Evolutionary conservation across 1,284 basidiomycete species (phyloP).

Genomic region (Inonotus hispidus): DNA sequence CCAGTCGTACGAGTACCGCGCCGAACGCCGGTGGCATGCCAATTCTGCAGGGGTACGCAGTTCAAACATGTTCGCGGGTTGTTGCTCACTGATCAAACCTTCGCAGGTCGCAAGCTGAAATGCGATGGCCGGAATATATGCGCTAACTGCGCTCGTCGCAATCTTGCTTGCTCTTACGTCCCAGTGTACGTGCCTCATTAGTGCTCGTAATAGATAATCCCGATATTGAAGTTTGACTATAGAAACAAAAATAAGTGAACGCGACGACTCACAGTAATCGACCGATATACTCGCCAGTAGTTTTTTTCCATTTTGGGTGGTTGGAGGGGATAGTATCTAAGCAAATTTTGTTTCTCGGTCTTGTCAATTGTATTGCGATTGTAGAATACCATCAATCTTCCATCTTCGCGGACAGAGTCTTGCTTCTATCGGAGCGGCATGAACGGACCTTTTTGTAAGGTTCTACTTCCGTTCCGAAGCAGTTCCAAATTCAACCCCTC

Average conservation of each 20-base stretch:
- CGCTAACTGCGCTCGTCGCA: conserved; percentile 19
- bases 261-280: not conserved
- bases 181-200: conserved; percentile 16
- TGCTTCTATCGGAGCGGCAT: conserved; percentile 2
- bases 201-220: not conserved
- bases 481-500: not conserved
- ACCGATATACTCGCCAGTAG: not conserved
- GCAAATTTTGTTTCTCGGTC: not conserved
- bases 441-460: not conserved
- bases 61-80: not conserved
- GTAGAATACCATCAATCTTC: not conserved
- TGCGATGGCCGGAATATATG: conserved; percentile 20
- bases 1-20: conserved; percentile 17
- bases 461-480: conserved; percentile 3
- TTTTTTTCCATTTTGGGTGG: not conserved
- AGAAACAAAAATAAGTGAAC: conserved; percentile 1
- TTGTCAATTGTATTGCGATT: not conserved
- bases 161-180: conserved; percentile 17
- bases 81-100: not conserved
- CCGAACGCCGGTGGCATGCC: conserved; percentile 20
- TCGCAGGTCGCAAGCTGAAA: conserved; percentile 19
- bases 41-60: conserved; percentile 19
- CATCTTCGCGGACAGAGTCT: conserved; percentile 1
- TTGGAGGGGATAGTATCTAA: not conserved
- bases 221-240: not conserved